phyloP scores from a whole-genome alignment of 805 yeast genomes.

The Sugiyamaella chiloensis region DNA sequence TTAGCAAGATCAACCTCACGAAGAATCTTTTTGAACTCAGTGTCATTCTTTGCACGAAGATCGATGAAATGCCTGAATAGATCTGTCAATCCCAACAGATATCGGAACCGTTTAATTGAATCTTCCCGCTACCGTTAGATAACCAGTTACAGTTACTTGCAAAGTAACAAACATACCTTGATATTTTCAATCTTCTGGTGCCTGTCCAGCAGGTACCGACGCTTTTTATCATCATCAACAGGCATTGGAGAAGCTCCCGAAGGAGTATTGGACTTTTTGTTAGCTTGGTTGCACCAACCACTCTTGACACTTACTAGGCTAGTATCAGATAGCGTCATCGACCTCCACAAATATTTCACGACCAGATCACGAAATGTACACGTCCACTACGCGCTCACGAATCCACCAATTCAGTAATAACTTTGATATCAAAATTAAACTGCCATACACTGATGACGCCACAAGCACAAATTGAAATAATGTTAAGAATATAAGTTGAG shows the following conservation, averaged over 20 bases:
- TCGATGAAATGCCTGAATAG: conserved; percentile 84
- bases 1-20: conserved; percentile 31
- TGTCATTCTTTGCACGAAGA: conserved; percentile 71
- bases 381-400: conserved; percentile 1
- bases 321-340: conserved; percentile 1
- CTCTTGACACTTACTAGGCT: not conserved
- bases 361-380: not conserved
- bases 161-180: conserved; percentile 9
- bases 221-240: conserved; percentile 11
- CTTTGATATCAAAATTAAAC: not conserved
- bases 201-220: conserved; percentile 21
- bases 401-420: not conserved
- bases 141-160: not conserved
- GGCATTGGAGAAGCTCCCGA: not conserved
- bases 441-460: not conserved
- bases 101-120: conserved; percentile 63
- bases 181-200: conserved; percentile 17
- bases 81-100: conserved; percentile 75
- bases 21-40: conserved; percentile 44
- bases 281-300: not conserved
- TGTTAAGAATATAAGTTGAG: not conserved
- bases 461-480: too few species aligned
- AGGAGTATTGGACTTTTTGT: not conserved
- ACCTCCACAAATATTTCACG: not conserved
- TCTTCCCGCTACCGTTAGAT: conserved; percentile 19